Evolutionary conservation across 225 moss, liverwort and hornwort genomes (phyloP).

Genomic region (Bryum argenteum): DNA sequence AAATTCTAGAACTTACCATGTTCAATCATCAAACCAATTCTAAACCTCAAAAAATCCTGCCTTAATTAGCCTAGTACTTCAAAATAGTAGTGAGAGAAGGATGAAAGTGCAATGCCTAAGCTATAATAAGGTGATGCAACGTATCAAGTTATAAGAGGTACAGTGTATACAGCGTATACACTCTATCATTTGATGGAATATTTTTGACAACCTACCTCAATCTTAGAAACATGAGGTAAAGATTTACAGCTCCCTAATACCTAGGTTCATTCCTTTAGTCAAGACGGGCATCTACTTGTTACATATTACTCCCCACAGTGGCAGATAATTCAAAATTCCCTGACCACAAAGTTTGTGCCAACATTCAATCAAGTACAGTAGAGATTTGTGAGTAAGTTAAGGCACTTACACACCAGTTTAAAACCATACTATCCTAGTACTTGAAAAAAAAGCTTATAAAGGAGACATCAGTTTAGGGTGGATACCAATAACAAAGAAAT

Average conservation of each 20-base stretch:
- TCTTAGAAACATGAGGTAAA: conserved; percentile 7
- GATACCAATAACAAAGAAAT: too few relatives aligned
- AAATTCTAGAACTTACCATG: conserved; percentile 64
- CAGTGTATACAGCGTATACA: background rate
- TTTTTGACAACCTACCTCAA: background rate
- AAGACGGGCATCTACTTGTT: conserved; percentile 1
- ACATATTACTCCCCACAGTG: background rate
- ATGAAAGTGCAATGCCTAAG: conserved; percentile 24
- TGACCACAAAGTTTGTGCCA: too few relatives aligned
- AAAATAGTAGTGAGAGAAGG: conserved; percentile 39
- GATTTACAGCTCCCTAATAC: too few relatives aligned
- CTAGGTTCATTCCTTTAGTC: conserved; percentile 4
- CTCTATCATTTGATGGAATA: background rate
- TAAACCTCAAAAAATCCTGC: conserved; percentile 97
- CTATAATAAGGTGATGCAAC: conserved; percentile 5
- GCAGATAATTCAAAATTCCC: too few relatives aligned
- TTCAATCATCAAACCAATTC: conserved; percentile 99
- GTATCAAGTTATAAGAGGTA: conserved; percentile 4
- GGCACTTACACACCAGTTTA: too few relatives aligned
- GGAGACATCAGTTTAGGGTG: too few relatives aligned
- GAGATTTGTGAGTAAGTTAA: too few relatives aligned
- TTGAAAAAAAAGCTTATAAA: too few relatives aligned
- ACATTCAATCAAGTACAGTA: too few relatives aligned
- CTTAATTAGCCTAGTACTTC: conserved; percentile 93
- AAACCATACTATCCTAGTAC: too few relatives aligned